Evolutionary conservation across 768 basidiomycete genomes (phyloP).

Genomic region (Amanita thiersii): DNA sequence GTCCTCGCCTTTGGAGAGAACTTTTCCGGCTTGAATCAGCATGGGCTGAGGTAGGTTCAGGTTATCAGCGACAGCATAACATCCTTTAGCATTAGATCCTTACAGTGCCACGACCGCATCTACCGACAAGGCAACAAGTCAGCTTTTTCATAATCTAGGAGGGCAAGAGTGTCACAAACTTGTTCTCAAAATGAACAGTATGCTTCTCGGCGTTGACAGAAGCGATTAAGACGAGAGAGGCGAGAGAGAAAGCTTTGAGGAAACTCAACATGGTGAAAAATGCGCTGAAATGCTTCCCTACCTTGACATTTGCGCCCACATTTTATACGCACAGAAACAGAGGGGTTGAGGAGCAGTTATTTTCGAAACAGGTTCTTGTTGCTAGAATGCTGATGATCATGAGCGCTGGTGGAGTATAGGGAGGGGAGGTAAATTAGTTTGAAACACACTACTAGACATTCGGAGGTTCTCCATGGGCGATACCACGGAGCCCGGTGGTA

Average conservation of each 20-base stretch:
- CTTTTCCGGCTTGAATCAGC: not conserved
- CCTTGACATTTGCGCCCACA: not conserved
- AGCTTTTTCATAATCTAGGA: not conserved
- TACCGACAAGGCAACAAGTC: not conserved
- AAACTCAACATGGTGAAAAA: not conserved
- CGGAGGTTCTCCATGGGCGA: too few relatives aligned
- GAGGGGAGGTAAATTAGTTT: too few relatives aligned
- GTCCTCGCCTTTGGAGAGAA: not conserved
- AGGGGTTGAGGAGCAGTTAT: too few relatives aligned
- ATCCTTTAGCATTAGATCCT: not conserved
- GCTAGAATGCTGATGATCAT: too few relatives aligned
- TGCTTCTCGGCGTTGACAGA: slow-evolving; percentile 6
- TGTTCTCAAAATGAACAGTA: slow-evolving; percentile 1
- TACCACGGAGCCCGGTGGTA: too few relatives aligned
- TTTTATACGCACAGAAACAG: not conserved
- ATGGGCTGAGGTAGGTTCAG: not conserved
- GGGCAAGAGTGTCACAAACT: not conserved
- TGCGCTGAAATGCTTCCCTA: too few relatives aligned
- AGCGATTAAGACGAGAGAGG: not conserved
- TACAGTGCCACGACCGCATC: not conserved
- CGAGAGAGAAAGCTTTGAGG: not conserved
- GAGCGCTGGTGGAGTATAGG: too few relatives aligned
- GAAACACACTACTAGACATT: too few relatives aligned
- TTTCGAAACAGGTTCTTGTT: too few relatives aligned
- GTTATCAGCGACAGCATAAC: not conserved